These are phyloP conservation scores for Pulveroboletus ravenelii DNA, from an alignment of 768 basidiomycete genomes.

Conservation along the genomic window DNA sequence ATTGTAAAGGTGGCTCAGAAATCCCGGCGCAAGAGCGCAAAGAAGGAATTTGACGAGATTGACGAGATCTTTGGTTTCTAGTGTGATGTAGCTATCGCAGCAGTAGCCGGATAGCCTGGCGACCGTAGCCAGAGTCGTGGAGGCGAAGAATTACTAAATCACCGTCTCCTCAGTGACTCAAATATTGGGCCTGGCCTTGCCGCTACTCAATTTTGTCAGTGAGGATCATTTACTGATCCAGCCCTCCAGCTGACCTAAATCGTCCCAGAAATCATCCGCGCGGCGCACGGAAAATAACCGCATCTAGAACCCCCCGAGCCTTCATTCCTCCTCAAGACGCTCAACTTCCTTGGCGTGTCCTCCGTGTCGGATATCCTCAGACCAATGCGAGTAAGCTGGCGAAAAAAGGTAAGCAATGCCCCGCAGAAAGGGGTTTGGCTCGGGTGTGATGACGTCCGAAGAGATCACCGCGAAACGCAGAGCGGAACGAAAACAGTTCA, in stretches of 20 bases:
- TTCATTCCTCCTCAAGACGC: conserved; percentile 41
- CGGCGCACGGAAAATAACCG: conserved; percentile 59
- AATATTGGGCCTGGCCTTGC: no score
- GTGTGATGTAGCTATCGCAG: not conserved
- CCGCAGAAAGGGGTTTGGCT: no score
- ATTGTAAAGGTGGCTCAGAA: conserved; percentile 1
- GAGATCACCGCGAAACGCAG: conserved; percentile 86
- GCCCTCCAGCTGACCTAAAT: conserved; percentile 36
- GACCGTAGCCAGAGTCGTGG: not conserved
- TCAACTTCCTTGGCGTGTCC: conserved; percentile 49
- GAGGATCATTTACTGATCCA: conserved; percentile 44
- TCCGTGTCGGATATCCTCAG: conserved; percentile 55
- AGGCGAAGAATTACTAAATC: no score
- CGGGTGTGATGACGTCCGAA: conserved; percentile 64
- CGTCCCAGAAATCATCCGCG: conserved; percentile 45
- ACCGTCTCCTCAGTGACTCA: no score
- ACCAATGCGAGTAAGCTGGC: conserved; percentile 53
- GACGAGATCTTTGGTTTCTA: conserved; percentile 27
- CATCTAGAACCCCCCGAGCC: conserved; percentile 48
- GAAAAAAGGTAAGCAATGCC: conserved; percentile 46
- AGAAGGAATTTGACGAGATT: conserved; percentile 23
- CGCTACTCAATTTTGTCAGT: not conserved
- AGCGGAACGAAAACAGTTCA: conserved; percentile 87
- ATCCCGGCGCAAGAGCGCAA: conserved; percentile 11
- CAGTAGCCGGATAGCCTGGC: no score